These are phyloP conservation scores for Elsinoe ampelina DNA, from an alignment of 2,329 filamentous ascomycete genomes.

Conservation along the genomic window DNA sequence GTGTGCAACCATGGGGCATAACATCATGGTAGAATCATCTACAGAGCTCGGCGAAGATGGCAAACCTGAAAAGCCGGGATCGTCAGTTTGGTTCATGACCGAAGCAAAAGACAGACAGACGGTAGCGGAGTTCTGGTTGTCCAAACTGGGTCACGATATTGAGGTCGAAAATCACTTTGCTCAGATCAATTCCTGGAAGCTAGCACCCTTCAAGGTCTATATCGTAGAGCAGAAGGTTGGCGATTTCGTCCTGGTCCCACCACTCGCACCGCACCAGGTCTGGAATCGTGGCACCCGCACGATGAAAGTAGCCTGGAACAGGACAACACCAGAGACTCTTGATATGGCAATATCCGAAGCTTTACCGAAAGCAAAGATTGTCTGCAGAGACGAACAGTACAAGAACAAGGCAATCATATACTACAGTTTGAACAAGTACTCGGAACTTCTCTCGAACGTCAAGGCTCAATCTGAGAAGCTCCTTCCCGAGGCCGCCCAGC, in stretches of 20 bases:
- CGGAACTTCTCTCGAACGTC: constrained; percentile 48
- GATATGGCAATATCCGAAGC: constrained; percentile 79
- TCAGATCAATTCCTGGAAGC: constrained; percentile 90
- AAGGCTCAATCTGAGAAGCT: constrained; percentile 38
- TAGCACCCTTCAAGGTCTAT: constrained; percentile 85
- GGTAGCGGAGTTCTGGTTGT: constrained; percentile 88
- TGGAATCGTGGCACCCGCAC: constrained; percentile 96
- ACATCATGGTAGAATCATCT: constrained; percentile 96
- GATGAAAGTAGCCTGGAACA: constrained; percentile 97
- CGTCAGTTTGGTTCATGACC: constrained; percentile 98
- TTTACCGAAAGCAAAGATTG: constrained; percentile 75
- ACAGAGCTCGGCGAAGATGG: constrained; percentile 53
- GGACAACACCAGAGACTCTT: constrained; percentile 84
- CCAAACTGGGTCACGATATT: constrained; percentile 87
- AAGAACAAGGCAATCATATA: constrained; percentile 97
- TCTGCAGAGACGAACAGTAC: constrained; percentile 96
- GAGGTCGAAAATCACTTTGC: constrained; percentile 97
- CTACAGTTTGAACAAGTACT: constrained; percentile 75
- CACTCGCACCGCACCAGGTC: constrained; percentile 89
- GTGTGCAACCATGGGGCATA: constrained; percentile 92
- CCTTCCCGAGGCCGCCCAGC: constrained; percentile 22
- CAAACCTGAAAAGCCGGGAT: constrained; percentile 65
- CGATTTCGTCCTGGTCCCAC: constrained; percentile 88
- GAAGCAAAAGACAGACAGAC: constrained; percentile 84
- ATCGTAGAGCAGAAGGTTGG: constrained; percentile 83